Evolutionary conservation across 2,329 filamentous ascomycete genomes (phyloP), one percentile per base, ranked within the genome.

Genomic region (Aspergillus bombycis): DNA sequence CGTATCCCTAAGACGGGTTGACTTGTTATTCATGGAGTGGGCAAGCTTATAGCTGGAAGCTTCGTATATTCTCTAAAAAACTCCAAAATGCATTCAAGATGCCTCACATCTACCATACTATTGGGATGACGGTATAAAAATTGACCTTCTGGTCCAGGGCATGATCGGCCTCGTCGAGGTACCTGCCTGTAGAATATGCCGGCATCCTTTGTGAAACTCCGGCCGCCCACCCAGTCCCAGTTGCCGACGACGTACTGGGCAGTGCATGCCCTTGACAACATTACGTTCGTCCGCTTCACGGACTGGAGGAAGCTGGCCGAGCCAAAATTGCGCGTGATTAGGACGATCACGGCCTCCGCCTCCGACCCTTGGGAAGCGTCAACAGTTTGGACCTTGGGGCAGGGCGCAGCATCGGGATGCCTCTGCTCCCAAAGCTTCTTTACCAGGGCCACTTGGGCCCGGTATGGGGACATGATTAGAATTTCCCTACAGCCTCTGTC

Each of bases 381-480:
- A 28, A 55, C 58, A 12, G 58, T 55, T 16, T 60, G 58, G 21
- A 55, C 30, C 28, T 43, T 50, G 11, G 53, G 54, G 53, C 10
- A 9, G 10, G 11, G n/a, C 12, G 9, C 11, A 10, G 21, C 26
- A 19, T 43, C 9, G n/a, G 53, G 53, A 38, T 52, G n/a, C 10
- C 3, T 56, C 43, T 62, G 41, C 3, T 53, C 45, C 60, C 60
- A 57, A 16, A 57, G 12, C 41, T 28, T 26, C 21, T 53, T 57
- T 6, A 61, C 43, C 11, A 43, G 54, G 53, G 26, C 45, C 53
- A 62, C 53, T 57, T 57, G 60, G 6, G 60, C 60, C 30, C 34
- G 19, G 60, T 57, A 62, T 14, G 60, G 53, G 14, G 60, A 50
- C 11, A 62, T 53, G 30, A 57, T 62, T 4, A 57, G 23, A 28